phyloP scores from a whole-genome alignment of 345 rosid genomes.

The Acer saccharum region DNA sequence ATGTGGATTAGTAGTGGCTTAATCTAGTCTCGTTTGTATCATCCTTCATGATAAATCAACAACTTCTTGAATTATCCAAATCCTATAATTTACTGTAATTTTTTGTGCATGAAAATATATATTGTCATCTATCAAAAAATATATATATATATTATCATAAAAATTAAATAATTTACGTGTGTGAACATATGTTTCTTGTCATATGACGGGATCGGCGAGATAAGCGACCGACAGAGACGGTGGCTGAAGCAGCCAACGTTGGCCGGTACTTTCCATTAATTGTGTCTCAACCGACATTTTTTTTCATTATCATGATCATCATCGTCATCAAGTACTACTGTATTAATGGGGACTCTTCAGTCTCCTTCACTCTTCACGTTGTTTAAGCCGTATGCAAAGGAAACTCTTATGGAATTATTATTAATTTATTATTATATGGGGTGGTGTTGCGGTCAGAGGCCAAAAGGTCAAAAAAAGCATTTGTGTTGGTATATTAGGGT shows the following conservation, averaged over 20 bases:
- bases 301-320: not conserved
- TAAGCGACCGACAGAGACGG: constrained; percentile 13
- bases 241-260: constrained; percentile 22
- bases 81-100: not conserved
- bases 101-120: not conserved
- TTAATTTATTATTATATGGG: not conserved
- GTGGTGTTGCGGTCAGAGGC: constrained; percentile 6
- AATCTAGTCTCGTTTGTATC: constrained; percentile 25
- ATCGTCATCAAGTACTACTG: constrained; percentile 7
- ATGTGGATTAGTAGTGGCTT: constrained; percentile 50
- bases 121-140: too few relatives aligned
- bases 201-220: not conserved
- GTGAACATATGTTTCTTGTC: not conserved
- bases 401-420: not conserved
- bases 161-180: not conserved
- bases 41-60: not conserved
- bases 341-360: constrained; percentile 23
- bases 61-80: not conserved
- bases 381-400: constrained; percentile 47
- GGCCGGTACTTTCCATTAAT: constrained; percentile 17
- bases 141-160: not conserved
- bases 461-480: constrained; percentile 18
- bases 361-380: constrained; percentile 30
- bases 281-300: constrained; percentile 35
- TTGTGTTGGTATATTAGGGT: constrained; percentile 21